Percentiles rank a stretch among this genome's conserved stretches.
These are phyloP conservation scores for Botrytis porri DNA, from an alignment of 2,329 filamentous ascomycete species.

Conservation along the genomic window DNA sequence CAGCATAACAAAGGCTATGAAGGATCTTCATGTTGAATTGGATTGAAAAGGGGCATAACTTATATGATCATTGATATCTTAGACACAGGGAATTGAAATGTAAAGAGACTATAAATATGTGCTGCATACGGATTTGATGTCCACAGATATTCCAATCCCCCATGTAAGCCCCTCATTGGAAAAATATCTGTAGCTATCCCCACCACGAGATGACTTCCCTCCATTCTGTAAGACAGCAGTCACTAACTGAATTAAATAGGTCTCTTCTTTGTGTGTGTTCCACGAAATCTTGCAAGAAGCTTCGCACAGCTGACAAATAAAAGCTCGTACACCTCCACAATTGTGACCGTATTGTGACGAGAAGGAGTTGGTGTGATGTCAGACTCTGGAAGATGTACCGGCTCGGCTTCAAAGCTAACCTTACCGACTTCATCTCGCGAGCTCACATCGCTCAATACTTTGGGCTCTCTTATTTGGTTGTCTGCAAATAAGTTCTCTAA, in stretches of 20 bases:
- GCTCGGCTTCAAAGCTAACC: background rate
- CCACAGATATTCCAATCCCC: background rate
- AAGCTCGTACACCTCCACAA: background rate
- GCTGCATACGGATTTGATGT: background rate
- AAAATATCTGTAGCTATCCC: background rate
- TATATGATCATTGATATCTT: background rate
- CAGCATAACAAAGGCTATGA: background rate
- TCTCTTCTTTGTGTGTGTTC: background rate
- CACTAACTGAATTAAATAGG: background rate
- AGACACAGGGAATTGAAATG: rapidly evolving
- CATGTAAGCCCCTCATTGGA: background rate
- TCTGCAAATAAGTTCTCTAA: background rate
- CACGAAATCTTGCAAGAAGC: background rate
- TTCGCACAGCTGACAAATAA: no score
- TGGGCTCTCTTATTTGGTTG: no score
- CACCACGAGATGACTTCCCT: rapidly evolving
- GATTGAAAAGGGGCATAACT: rapidly evolving
- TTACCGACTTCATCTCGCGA: background rate
- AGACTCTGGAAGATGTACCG: background rate
- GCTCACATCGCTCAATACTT: background rate
- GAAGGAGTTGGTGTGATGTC: background rate
- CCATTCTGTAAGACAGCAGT: background rate
- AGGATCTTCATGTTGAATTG: no score
- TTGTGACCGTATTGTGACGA: background rate
- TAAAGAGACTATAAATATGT: background rate